These are phyloP conservation scores for Plasmodium berghei DNA, from an alignment of 169 alveolate genomes.

Conservation along the genomic window DNA sequence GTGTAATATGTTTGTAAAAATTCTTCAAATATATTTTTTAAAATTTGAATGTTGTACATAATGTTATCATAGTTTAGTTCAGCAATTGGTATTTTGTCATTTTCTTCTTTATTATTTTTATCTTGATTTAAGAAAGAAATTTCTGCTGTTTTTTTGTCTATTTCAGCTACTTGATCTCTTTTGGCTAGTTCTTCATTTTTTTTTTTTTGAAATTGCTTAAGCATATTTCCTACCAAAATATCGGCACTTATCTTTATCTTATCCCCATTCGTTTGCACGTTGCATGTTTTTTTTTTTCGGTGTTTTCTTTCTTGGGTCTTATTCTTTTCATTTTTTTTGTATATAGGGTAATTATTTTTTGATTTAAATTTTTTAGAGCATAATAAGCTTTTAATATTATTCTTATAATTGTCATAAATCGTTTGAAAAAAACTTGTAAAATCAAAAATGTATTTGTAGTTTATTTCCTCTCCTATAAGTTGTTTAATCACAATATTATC, in stretches of 20 bases:
- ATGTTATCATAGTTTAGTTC: constrained; percentile 10
- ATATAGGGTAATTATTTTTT: not conserved
- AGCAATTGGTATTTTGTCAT: not conserved
- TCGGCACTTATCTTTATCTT: not conserved
- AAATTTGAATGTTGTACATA: constrained; percentile 5
- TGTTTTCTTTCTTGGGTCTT: not conserved
- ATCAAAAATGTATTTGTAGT: constrained; percentile 20
- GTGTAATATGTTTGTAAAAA: constrained; percentile 26
- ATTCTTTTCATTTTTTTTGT: constrained; percentile 11
- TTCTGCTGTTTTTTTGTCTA: no score
- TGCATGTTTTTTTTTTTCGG: not conserved
- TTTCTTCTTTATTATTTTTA: not conserved
- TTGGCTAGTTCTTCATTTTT: no score
- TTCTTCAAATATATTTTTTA: constrained; percentile 7
- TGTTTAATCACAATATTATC: constrained; percentile 30
- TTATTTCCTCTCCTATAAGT: not conserved
- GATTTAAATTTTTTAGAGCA: not conserved
- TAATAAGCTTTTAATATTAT: constrained; percentile 18
- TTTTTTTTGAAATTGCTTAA: no score
- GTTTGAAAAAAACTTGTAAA: not conserved
- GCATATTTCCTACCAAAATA: no score
- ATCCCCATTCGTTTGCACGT: no score
- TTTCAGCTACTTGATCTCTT: no score
- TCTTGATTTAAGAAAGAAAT: no score
- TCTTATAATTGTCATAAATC: constrained; percentile 19